Base-by-base conservation (phyloP, 2,329 filamentous ascomycete genomes). In the Venturia nashicola region DNA sequence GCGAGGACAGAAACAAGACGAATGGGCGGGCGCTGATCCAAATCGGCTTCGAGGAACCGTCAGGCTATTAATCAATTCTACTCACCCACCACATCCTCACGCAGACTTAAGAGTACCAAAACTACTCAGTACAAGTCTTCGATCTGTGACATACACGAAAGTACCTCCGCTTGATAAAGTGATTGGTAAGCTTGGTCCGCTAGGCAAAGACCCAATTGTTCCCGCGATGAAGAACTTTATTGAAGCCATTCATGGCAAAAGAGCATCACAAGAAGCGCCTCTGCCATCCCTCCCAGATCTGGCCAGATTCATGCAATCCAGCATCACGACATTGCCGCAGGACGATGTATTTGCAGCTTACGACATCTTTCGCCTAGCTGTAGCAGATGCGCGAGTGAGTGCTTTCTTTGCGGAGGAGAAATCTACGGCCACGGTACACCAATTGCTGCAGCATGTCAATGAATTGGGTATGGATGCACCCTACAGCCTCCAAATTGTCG, bases 111-210 rank as follows among this genome's bases (percentile, higher is more conserved):
- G 81, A 59, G 78, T 96, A 1, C 90, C 90, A 0, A 87, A 79
- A 14, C 80, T 97, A 59, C 81, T 87, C 34, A 82, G 83, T 11
- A 78, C 82, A 0, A 82, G 86, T 64, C 79, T 81, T 60, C 84
- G 84, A 65, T 86, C 89, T n/a, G 84, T 94, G 7, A 78, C 86
- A 0, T 97, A 89, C 73, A 78, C 82, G 59, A 96, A 94, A 71
- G 75, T 89, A 0, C 92, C 93, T 0, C 92, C 93, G 0, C 78
- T 97, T 23, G 84, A 87, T 18, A 97, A 96, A 71, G 79, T 97
- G 2, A 77, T 89, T 54, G 82, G 82, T 4, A 97, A 96, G 72
- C 86, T 97, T 72, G 90, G 89, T 0, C 69, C 76, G 61, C 67
- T 80, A 6, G 83, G 84, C n/a, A 77, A 82, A 9, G 78, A 86